These are phyloP conservation scores for Cardamine occulta DNA, from an alignment of 345 rosid genomes.

Conservation along the genomic window DNA sequence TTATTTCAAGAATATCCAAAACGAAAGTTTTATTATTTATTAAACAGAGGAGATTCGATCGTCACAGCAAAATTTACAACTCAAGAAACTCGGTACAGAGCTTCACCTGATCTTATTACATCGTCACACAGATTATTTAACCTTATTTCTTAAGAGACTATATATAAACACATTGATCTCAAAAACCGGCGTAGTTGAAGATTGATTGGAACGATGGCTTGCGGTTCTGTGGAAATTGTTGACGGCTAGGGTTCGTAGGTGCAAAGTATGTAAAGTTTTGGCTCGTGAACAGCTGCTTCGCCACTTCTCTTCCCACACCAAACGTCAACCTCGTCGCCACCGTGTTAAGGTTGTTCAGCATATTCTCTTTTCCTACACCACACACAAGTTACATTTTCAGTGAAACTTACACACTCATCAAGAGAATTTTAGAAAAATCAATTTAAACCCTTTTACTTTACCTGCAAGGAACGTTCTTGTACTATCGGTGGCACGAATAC, in stretches of 20 bases:
- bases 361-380: conserved; percentile 41
- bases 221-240: background rate
- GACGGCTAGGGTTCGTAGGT: conserved; percentile 16
- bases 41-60: conserved; percentile 10
- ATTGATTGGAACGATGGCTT: conserved; percentile 35
- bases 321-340: conserved; percentile 35
- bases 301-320: conserved; percentile 28
- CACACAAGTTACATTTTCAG: background rate
- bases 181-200: conserved; percentile 35
- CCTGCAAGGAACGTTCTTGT: conserved; percentile 61
- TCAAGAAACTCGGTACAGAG: conserved; percentile 30
- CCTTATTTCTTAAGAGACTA: background rate
- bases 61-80: conserved; percentile 14
- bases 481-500: conserved; percentile 46
- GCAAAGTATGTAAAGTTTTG: conserved; percentile 42
- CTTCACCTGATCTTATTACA: background rate
- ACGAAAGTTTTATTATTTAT: conserved; percentile 9
- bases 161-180: conserved; percentile 2
- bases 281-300: conserved; percentile 39
- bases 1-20: background rate
- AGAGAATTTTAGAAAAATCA: background rate
- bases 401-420: background rate
- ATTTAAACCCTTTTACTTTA: conserved; percentile 9
- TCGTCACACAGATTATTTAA: background rate
- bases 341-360: conserved; percentile 26